These are phyloP conservation scores for Talaromyces sp. DNA, from an alignment of 2,329 filamentous ascomycete species.

Conservation along the genomic window DNA sequence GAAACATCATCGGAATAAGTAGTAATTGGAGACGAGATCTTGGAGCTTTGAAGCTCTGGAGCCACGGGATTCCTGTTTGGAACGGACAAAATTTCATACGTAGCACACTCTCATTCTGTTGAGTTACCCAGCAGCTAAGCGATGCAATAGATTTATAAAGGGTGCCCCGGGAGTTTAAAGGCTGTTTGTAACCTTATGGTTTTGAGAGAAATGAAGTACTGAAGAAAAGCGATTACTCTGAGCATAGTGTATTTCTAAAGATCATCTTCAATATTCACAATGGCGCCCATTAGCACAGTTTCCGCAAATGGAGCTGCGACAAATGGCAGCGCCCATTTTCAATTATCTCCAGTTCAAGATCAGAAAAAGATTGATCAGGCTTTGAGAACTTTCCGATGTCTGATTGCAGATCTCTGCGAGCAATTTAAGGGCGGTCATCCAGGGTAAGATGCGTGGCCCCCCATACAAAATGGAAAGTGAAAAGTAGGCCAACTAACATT, in stretches of 20 bases:
- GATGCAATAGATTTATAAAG: background rate
- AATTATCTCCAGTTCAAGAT: background rate
- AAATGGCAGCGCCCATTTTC: background rate
- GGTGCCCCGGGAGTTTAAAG: background rate
- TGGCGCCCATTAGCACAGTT: background rate
- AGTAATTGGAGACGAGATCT: background rate
- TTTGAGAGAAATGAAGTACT: background rate
- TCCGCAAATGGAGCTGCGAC: background rate
- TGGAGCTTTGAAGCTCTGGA: background rate
- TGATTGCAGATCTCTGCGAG: slow-evolving; percentile 67
- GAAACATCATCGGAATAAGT: background rate
- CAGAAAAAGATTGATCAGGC: slow-evolving; percentile 44
- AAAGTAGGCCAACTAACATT: background rate
- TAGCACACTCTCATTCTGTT: background rate
- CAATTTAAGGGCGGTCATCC: slow-evolving; percentile 69
- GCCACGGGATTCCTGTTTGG: background rate
- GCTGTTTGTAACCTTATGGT: background rate
- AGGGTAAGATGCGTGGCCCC: slow-evolving; percentile 47
- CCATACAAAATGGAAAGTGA: background rate
- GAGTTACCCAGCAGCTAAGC: background rate
- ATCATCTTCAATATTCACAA: background rate
- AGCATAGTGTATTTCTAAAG: background rate
- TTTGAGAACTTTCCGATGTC: slow-evolving; percentile 57
- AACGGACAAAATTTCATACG: background rate
- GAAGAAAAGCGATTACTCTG: no score